A percentile compares a stretch with the other conserved stretches of the same genome.
Evolutionary conservation across 2,329 filamentous ascomycete genomes (phyloP).

Genomic region (Parastagonospora nodorum): DNA sequence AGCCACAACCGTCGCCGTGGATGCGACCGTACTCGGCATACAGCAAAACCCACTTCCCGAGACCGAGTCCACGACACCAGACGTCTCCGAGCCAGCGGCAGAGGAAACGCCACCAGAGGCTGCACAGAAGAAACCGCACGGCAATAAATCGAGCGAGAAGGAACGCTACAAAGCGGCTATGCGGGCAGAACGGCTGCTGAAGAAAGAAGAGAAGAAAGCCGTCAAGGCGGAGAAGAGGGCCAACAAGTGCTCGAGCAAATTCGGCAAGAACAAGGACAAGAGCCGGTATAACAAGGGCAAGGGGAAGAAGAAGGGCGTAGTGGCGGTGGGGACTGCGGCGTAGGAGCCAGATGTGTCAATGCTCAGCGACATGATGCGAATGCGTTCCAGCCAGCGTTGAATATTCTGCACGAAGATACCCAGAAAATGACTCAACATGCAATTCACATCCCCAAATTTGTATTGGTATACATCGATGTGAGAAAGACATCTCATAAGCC

Average conservation of each 20-base stretch:
- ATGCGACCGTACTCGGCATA: neutral
- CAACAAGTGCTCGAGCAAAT: neutral
- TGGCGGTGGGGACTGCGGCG: neutral
- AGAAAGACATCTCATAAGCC: neutral
- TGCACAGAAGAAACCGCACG: slow-evolving; percentile 5
- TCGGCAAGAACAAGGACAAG: neutral
- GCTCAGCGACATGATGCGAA: neutral
- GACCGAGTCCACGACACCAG: neutral
- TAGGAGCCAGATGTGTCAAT: neutral
- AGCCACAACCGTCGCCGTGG: slow-evolving; percentile 1
- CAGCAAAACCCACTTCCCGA: too few species aligned
- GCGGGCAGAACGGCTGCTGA: neutral
- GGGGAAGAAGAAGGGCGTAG: neutral
- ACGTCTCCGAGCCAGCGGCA: neutral
- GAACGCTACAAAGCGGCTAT: neutral
- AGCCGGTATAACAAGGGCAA: neutral
- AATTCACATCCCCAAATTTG: neutral
- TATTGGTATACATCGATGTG: neutral
- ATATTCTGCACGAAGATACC: neutral
- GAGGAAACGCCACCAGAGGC: neutral
- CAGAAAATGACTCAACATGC: neutral
- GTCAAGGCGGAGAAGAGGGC: neutral
- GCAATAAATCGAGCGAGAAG: too few species aligned
- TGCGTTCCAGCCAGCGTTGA: neutral
- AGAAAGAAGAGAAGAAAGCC: slow-evolving; percentile 1